Evolutionary conservation across 2,329 filamentous ascomycete genomes (phyloP), one percentile per base, ranked within the genome.

Genomic region (Botrytis galanthina): DNA sequence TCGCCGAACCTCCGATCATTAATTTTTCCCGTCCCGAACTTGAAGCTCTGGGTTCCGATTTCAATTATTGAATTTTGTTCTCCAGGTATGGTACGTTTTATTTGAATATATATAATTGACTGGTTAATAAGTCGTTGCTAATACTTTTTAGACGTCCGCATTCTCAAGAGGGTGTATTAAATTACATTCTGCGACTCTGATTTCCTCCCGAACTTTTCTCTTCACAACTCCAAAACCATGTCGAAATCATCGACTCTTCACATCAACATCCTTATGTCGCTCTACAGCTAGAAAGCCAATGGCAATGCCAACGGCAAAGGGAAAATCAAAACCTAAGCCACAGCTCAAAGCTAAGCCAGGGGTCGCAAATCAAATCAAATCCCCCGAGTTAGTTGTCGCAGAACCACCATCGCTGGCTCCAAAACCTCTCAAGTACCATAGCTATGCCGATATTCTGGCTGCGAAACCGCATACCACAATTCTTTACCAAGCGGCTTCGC

Each of bases 401-500:
- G 20, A 37, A 46, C 37, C 73, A 70, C n/a, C 63, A 42, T 26
- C 46, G 8, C 48, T 62, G 57, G 22, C 54, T 51, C 35, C 54
- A 64, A 46, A 69, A 46, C 62, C 29, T 5, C 63, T 73, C 76
- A 78, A 48, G 75, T 82, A 73, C 79, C 85, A 83, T 78, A 84
- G 82, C 71, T 89, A 86, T 82, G 85, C 86, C 78, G 86, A 86
- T n/a, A 77, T 73, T 74, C 85, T 93, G 54, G 87, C 88, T 22
- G 83, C 84, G 73, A 87, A 88, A 75, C 79, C 85, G n/a, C 82
- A 84, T 2, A 85, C 87, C 8, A 89, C 91, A 12, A 81, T 87
- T 4, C 84, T 93, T 61, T 93, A 92, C 83, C 85, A 90, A 78
- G 87, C 87, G 1, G 89, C 89, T 22, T 89, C 89, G 1, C 90